Evolutionary conservation across 805 yeast species (phyloP), one percentile per base, ranked within the genome.

Genomic region (Sugiyamaella qingdaonensis): DNA sequence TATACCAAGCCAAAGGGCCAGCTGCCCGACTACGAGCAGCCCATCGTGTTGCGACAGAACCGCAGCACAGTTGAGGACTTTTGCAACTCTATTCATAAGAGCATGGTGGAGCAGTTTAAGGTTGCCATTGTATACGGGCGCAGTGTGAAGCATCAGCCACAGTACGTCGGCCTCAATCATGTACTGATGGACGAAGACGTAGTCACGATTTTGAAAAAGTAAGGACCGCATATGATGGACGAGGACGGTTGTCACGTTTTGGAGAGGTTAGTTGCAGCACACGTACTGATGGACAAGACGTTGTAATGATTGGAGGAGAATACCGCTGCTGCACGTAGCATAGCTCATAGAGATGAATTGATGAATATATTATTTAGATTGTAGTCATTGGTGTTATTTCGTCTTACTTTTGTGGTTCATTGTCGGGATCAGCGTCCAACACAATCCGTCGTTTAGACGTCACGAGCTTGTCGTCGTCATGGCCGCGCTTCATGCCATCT

Each of bases 71-170:
- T 94, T 44, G 96, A 87, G 70, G 98, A 94, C 69, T 94, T 94
- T 59, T 94, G 99, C 83, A 88, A 89, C 70, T 86, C 90, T 59
- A 94, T 94, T 63, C 99, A 94, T 76, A 94, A 92, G 73, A 84
- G 92, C 39, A 77, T 94, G 67, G 95, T 94, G 37, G 95, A 86
- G 42, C 96, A 94, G 65, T 94, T 94, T 72, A 86, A 89, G 72
- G 85, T 82, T 62, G 99, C 99, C 1, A 79, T 89, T 56, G 99
- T 94, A 1, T 94, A 77, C 66, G 99, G 99, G 35, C 80, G 52
- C 43, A 86, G 95, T 68, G 98, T 92, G 50, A 94, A 94, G 75
- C 99, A 94, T 70, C 97, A 92, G 72, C 98, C 98, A 13, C 99
- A 94, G 73, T 82, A 85, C 61, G 98, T 92, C 46, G 99, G 99